Base-by-base conservation (phyloP, 177 flowering plant genomes). In the Vitis hybrid region DNA sequence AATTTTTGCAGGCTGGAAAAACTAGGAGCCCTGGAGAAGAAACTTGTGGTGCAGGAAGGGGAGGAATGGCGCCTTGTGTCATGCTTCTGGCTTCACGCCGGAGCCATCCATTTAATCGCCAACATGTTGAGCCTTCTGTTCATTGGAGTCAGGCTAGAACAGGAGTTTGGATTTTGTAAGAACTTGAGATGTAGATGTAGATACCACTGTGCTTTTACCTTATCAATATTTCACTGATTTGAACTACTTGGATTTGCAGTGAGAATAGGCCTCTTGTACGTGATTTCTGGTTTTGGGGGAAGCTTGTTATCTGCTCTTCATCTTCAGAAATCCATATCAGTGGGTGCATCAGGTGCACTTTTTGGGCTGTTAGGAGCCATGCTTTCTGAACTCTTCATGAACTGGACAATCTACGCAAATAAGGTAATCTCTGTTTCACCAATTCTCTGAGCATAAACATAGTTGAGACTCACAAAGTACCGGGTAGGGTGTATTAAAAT, bases 301-400 rank as follows among this genome's bases (percentile, higher is more conserved):
- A 90, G 92, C 71, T 72, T 90, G 73, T 55, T 74, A 66, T 90
- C 94, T 74, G 49, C 82, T 66, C 62, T 86, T 51, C 53, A 71
- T 67, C 33, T 59, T n/a, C n/a, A 24, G 31, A 33, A 44, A 69
- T 57, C 65, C 12, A 65, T 84, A 57, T 88, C 90, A 6, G 94
- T 88, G n/a, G 92, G 92, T 60, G 90, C 94, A 73, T 90, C 92
- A 0, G 92, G 92, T 59, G 89, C 92, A 28, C 81, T 90, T 60
- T 87, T 90, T 61, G 91, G 92, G 33, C 76, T 90, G 59, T 68
- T 88, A 31, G 91, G 92, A 70, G 86, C 89, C 38, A 88, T 88
- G 92, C 88, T 90, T 62, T 88, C 94, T 10, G 94, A 90, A 80
- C 85, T 90, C 52, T 70, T 90, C 62, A 81, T 80, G n/a, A 90